Base-by-base conservation (phyloP, 129 eudicot genomes). In the Daucus carota region DNA sequence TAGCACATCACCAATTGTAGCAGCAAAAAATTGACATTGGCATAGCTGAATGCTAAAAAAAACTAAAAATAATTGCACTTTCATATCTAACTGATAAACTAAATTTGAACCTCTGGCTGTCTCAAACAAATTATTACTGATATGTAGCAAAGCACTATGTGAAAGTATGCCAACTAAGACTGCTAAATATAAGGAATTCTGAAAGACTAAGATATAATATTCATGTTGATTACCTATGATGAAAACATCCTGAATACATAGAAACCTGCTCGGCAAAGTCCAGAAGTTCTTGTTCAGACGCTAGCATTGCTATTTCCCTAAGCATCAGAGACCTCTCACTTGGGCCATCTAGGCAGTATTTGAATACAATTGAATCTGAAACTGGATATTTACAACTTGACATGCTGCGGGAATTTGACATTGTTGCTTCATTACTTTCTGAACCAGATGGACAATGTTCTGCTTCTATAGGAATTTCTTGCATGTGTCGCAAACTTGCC, bases 221-320 rank as follows among this genome's bases (percentile, higher is more conserved):
- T 26, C 5, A 15, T 33, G 40, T 38, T 41, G 33, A 74, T 83
- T 90, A 94, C 98, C 96, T 75, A 80, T 95, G 97, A 85, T 91
- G 97, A 26, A 75, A 80, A 81, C 99, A 95, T 46, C 99, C 97
- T 11, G 97, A 86, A 66, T 80, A 89, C 42, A 89, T 73, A 36
- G 99, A 85, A 77, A 95, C 94, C 87, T 86, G 91, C 67, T 79
- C 76, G 0, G 92, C 96, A 83, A 95, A 91, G 70, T 85, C 84
- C 57, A 57, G 69, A 15, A 91, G 60, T 24, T 91, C 90, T 76
- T 82, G 81, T 73, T 91, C 92, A 6, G 83, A 77, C 73, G 79
- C 87, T 24, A 82, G 77, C 48, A 33, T 68, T 70, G 88, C 82
- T 68, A 95, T 86, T 72, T 89, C 96, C 78, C 89, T 91, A 11